Evolutionary conservation across 2,329 filamentous ascomycete species (phyloP).

Genomic region (Ustulina deusta): DNA sequence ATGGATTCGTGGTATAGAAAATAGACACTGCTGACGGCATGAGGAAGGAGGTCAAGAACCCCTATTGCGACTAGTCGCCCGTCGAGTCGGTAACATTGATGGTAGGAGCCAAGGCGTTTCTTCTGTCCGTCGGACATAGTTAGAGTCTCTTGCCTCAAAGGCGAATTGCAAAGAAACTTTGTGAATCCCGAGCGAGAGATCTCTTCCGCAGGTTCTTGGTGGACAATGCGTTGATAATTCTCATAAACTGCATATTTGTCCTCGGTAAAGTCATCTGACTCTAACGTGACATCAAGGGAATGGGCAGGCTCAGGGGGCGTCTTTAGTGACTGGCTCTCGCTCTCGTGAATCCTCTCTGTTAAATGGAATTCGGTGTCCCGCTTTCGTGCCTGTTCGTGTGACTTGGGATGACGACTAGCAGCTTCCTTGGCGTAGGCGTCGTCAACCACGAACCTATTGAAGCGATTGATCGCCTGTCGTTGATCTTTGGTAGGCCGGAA

Average conservation of each 20-base stretch:
- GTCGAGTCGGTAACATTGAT: constrained; percentile 85
- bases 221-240: constrained; percentile 80
- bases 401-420: constrained; percentile 72
- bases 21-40: constrained; percentile 84
- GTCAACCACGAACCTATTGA: constrained; percentile 78
- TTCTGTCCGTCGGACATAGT: constrained; percentile 62
- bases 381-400: constrained; percentile 72
- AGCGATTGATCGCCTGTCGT: constrained; percentile 79
- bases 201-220: constrained; percentile 71
- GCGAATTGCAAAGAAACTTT: constrained; percentile 80
- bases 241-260: constrained; percentile 80
- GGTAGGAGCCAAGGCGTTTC: constrained; percentile 76
- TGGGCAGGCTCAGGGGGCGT: constrained; percentile 74
- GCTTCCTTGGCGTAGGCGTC: constrained; percentile 74
- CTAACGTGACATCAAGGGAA: constrained; percentile 75
- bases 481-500: constrained; percentile 79
- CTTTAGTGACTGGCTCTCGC: constrained; percentile 68
- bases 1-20: constrained; percentile 84
- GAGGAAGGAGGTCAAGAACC: constrained; percentile 80
- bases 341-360: constrained; percentile 74
- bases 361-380: constrained; percentile 77
- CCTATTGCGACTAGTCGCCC: constrained; percentile 80
- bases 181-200: constrained; percentile 73
- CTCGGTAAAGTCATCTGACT: constrained; percentile 76
- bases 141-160: constrained; percentile 64